Evolutionary conservation across 1,284 basidiomycete genomes (phyloP), one percentile per base, ranked within the genome.

Genomic region (Rhodofomes roseus): DNA sequence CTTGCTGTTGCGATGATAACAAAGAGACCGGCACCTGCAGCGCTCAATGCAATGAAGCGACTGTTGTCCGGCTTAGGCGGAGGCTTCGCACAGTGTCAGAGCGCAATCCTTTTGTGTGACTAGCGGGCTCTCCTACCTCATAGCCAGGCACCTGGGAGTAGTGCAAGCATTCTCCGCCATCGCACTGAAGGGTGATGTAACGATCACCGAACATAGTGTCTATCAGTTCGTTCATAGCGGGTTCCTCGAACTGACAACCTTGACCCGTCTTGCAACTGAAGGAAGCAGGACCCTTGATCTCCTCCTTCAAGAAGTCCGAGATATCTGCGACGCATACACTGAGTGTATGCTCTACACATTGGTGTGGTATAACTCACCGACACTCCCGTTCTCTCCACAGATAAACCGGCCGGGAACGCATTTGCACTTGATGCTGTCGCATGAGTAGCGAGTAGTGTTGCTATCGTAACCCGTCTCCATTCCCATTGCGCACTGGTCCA

Each of bases 191-290:
- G 2, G 92, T 91, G 72, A 99, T 99, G 68, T 89, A 90, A 1
- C 79, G 80, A 73, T 99, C 96, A 8, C 93, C 96, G 67, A 99
- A 98, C 64, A 99, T 89, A 64, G 91, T 89, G 68, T 90, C 86
- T 73, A 99, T 98, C 54, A 99, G 82, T 37, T 89, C 81, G 71
- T 98, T 97, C 96, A 98, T 98, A 0, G 92, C 94, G 0, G 94
- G 93, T 69, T 99, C 96, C 71, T 95, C 90, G 68, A 99, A 99
- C 62, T 81, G 85, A 77, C 96, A 98, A 3, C 82, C 85, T 65
- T 81, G 70, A 36, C 86, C 89, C 2, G 87, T 82, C 64, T 82
- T 87, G 77, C 96, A 97, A 59, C 83, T 88, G 76, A 98, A 98
- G 23, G 80, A 81, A 0, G 92, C 96, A 0, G 96, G 96, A 0